A percentile compares a stretch with the other conserved stretches of the same genome.
Conservation (phyloP, 2,329 filamentous ascomycete genomes). For the Tricladium varicosporioides region DNA sequence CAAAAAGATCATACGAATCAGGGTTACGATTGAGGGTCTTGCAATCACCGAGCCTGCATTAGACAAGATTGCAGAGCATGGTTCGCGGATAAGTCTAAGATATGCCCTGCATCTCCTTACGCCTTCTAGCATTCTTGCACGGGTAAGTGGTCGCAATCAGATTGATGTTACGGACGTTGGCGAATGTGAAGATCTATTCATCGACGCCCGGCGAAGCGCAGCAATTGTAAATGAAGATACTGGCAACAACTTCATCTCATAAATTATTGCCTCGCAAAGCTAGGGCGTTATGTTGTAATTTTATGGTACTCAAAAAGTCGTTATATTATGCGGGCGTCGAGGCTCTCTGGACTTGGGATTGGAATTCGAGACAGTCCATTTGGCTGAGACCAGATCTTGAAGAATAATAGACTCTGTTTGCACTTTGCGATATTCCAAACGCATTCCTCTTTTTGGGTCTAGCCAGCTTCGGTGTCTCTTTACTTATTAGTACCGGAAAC, state of each 20-base stretch:
- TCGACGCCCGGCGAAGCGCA: conserved; percentile 78
- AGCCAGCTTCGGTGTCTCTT: conserved; percentile 14
- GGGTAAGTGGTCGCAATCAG: conserved; percentile 74
- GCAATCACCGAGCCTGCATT: conserved; percentile 78
- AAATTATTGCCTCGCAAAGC: conserved; percentile 10
- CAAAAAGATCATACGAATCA: conserved; percentile 83
- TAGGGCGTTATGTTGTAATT: conserved; percentile 3
- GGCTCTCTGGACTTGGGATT: conserved; percentile 7
- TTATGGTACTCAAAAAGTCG: conserved; percentile 12
- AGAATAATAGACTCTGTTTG: conserved; percentile 18
- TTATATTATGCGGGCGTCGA: conserved; percentile 5
- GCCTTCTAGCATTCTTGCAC: conserved; percentile 72
- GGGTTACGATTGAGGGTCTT: conserved; percentile 78
- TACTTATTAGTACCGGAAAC: conserved; percentile 19
- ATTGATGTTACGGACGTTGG: conserved; percentile 76
- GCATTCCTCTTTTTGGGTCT: conserved; percentile 13
- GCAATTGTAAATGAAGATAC: conserved; percentile 62
- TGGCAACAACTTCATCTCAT: conserved; percentile 54
- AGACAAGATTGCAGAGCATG: conserved; percentile 82
- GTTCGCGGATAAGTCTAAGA: conserved; percentile 82
- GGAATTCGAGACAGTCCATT: conserved; percentile 15
- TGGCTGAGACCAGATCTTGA: conserved; percentile 8
- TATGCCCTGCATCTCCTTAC: conserved; percentile 87
- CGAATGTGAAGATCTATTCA: conserved; percentile 81
- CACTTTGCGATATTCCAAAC: conserved; percentile 16